Evolutionary conservation across 257 asterid species (phyloP), one percentile per base, ranked within the genome.

Genomic region (Marsdenia floribunda): DNA sequence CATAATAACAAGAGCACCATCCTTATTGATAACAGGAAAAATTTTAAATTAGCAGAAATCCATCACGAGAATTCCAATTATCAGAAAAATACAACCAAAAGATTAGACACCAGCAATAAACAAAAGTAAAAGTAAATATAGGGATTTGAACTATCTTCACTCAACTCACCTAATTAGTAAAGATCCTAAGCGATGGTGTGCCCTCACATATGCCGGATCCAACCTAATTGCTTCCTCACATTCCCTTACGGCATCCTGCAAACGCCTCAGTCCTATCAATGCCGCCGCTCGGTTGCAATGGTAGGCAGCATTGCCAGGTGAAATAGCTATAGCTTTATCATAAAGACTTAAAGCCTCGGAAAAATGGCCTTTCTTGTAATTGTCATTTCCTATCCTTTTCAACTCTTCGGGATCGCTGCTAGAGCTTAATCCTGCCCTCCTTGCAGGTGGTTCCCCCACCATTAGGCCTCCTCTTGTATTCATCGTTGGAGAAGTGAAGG

Each of bases 171-270:
- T 88, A 79, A 90, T 83, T 80, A 89, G 82, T 80, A 94, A 76
- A 74, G 93, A 87, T 78, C 96, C 99, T 76, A 94, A 83, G 0
- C 99, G 97, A 69, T 87, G 96, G 82, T 92, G 97, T 6, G 97
- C 99, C 82, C 88, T 82, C 29, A 81, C 87, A 68, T 94, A 94
- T 22, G 87, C 83, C 12, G 97, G 99, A 88, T 94, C 96, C 91
- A 92, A 81, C 83, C 84, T 82, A 80, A 94, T 84, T 16, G 99
- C 97, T 85, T 89, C 97, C 71, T 88, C 97, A 68, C 93, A 94
- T 78, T 92, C 99, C 81, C 79, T 81, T 69, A 85, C 85, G 5
- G 98, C 97, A 73, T 92, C 96, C 6, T 64, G 77, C 54, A 90
- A 73, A 52, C 90, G 82, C 82, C 76, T 81, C 15, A 94, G 53